A percentile compares a stretch with the other conserved stretches of the same genome.
Conservation (phyloP, 768 basidiomycete genomes). For the Clathrus columnatus region DNA sequence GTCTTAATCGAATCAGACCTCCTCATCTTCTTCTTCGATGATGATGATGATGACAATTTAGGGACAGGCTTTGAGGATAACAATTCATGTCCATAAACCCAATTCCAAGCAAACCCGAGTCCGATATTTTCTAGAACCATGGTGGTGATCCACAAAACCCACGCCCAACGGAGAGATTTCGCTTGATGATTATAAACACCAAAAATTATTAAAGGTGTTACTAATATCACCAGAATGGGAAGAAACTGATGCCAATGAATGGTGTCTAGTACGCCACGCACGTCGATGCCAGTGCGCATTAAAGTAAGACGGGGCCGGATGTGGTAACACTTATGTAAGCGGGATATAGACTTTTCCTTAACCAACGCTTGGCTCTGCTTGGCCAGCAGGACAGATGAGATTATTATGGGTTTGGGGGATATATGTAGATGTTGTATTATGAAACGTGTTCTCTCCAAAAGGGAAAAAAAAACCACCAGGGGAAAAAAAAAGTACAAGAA, state of each 20-base stretch:
- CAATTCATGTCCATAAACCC: conserved; percentile 30
- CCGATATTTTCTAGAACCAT: conserved; percentile 56
- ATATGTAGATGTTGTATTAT: too few relatives aligned
- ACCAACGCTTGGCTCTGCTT: too few relatives aligned
- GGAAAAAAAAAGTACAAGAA: too few relatives aligned
- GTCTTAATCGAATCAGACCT: conserved; percentile 51
- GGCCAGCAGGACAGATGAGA: too few relatives aligned
- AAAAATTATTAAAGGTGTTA: not conserved
- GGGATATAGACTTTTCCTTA: too few relatives aligned
- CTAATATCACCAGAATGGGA: conserved; percentile 5
- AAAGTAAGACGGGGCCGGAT: too few relatives aligned
- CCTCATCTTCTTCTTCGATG: conserved; percentile 37
- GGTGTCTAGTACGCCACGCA: not conserved
- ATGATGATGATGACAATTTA: too few relatives aligned
- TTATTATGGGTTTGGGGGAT: too few relatives aligned
- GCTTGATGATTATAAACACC: not conserved
- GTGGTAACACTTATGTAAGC: too few relatives aligned
- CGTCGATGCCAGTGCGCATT: not conserved
- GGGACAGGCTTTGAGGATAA: conserved; percentile 19
- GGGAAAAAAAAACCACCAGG: too few relatives aligned
- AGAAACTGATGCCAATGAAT: conserved; percentile 7
- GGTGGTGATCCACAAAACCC: conserved; percentile 9
- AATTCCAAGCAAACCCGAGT: conserved; percentile 55
- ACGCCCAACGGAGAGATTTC: not conserved
- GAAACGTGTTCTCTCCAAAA: too few relatives aligned